Conservation (phyloP, 2,329 filamentous ascomycete species). For the Fusarium oligoseptatum region DNA sequence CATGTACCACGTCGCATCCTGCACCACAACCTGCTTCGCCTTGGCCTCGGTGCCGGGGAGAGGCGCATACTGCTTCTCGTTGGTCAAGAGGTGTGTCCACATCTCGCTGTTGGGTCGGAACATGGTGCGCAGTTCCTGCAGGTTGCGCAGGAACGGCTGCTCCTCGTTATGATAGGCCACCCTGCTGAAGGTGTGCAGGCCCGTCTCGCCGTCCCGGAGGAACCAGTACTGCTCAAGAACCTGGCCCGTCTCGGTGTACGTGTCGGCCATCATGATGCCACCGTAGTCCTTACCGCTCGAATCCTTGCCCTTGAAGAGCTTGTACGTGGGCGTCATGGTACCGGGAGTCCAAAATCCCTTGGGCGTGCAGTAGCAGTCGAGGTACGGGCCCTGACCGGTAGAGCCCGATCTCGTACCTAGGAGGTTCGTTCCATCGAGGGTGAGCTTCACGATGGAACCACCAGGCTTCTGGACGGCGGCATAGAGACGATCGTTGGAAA, state of each 20-base stretch:
- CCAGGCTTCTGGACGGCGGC: conserved; percentile 54
- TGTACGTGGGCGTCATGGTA: conserved; percentile 57
- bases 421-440: conserved; percentile 60
- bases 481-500: conserved; percentile 56
- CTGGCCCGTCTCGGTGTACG: conserved; percentile 69
- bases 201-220: conserved; percentile 71
- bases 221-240: conserved; percentile 76
- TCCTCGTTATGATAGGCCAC: conserved; percentile 70
- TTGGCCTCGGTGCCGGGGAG: conserved; percentile 52
- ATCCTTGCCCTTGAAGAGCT: conserved; percentile 61
- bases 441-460: conserved; percentile 53
- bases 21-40: conserved; percentile 63
- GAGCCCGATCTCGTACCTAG: conserved; percentile 57
- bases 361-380: conserved; percentile 74
- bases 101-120: conserved; percentile 71
- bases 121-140: conserved; percentile 72
- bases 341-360: conserved; percentile 72
- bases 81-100: conserved; percentile 74
- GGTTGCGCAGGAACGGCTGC: conserved; percentile 66
- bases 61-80: conserved; percentile 67
- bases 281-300: conserved; percentile 66
- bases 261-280: conserved; percentile 71
- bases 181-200: conserved; percentile 72
- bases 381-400: conserved; percentile 67
- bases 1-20: conserved; percentile 74